Conservation (phyloP, 2,329 filamentous ascomycete species). For the Aspergillus spinulosporus region DNA sequence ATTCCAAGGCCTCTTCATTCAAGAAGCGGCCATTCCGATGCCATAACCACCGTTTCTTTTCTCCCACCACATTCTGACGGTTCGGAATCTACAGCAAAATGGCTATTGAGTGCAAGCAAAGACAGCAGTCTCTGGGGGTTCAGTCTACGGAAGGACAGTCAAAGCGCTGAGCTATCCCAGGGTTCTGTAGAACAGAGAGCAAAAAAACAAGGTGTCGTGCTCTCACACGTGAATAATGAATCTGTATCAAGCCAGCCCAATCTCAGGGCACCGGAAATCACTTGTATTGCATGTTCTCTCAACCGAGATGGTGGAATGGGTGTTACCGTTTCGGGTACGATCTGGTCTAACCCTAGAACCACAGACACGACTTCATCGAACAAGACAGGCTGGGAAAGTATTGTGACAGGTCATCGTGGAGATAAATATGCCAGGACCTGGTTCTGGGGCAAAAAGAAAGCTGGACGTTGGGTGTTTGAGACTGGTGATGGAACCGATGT, state of each 20-base stretch:
- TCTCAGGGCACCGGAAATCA: conserved; percentile 88
- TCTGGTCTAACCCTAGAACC: conserved; percentile 77
- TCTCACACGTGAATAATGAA: conserved; percentile 18
- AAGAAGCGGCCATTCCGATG: conserved; percentile 83
- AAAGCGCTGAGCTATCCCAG: conserved; percentile 90
- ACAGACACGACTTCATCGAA: conserved; percentile 70
- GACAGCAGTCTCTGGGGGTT: conserved; percentile 95
- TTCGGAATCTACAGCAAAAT: conserved; percentile 84
- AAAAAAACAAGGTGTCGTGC: conserved; percentile 60
- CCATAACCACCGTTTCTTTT: conserved; percentile 80
- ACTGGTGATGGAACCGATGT: conserved; percentile 83
- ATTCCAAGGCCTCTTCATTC: conserved; percentile 82
- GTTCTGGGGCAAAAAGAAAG: conserved; percentile 96
- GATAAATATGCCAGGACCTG: conserved; percentile 87
- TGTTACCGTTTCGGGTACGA: conserved; percentile 71
- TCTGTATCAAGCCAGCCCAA: conserved; percentile 33
- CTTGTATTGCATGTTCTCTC: conserved; percentile 83
- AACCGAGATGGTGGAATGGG: conserved; percentile 96
- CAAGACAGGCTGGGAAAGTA: conserved; percentile 93
- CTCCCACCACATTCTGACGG: conserved; percentile 87
- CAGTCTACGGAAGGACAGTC: conserved; percentile 90
- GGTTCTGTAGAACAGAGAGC: conserved; percentile 84
- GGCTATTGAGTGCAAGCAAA: conserved; percentile 84
- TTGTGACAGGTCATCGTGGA: conserved; percentile 86
- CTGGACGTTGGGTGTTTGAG: conserved; percentile 88